Conservation (phyloP, 2,329 filamentous ascomycete species). For the Didymella sp. region DNA sequence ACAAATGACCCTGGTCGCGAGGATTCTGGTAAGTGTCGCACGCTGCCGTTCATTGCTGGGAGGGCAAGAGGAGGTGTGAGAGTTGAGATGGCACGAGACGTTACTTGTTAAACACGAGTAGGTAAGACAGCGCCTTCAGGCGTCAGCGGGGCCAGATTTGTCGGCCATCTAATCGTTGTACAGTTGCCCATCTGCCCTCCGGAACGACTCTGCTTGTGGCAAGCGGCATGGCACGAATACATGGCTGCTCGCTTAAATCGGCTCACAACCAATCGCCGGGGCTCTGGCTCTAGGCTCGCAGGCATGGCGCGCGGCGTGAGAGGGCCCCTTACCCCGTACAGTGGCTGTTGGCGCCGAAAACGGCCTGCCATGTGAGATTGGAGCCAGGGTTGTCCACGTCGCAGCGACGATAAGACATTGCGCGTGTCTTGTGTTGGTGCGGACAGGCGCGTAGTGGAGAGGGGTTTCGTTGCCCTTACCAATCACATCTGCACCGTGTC, state of each 20-base stretch:
- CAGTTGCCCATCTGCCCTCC: constrained; percentile 29
- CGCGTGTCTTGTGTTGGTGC: constrained; percentile 18
- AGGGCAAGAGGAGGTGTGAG: constrained; percentile 17
- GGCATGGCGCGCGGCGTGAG: constrained; percentile 33
- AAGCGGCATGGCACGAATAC: constrained; percentile 46
- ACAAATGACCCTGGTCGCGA: constrained; percentile 28
- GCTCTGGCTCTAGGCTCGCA: constrained; percentile 24
- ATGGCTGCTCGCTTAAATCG: constrained; percentile 38
- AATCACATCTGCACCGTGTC: constrained; percentile 5
- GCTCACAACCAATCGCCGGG: constrained; percentile 38
- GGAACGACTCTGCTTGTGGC: constrained; percentile 30
- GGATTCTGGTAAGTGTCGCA: constrained; percentile 23
- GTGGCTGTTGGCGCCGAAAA: constrained; percentile 33
- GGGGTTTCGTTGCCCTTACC: constrained; percentile 8
- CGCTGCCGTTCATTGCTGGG: constrained; percentile 38
- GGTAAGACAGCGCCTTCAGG: constrained; percentile 30
- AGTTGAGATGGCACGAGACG: constrained; percentile 10
- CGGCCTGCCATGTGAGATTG: constrained; percentile 42
- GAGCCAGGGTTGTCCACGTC: constrained; percentile 36
- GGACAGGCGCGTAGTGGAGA: constrained; percentile 27
- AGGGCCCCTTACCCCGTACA: constrained; percentile 36
- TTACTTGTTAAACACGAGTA: constrained; percentile 27
- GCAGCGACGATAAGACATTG: constrained; percentile 40
- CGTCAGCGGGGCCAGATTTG: constrained; percentile 43
- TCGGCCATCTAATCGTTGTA: constrained; percentile 39